These are phyloP conservation scores for Platanthera guangdongensis DNA, from an alignment of 106 monocot species.

Conservation along the genomic window DNA sequence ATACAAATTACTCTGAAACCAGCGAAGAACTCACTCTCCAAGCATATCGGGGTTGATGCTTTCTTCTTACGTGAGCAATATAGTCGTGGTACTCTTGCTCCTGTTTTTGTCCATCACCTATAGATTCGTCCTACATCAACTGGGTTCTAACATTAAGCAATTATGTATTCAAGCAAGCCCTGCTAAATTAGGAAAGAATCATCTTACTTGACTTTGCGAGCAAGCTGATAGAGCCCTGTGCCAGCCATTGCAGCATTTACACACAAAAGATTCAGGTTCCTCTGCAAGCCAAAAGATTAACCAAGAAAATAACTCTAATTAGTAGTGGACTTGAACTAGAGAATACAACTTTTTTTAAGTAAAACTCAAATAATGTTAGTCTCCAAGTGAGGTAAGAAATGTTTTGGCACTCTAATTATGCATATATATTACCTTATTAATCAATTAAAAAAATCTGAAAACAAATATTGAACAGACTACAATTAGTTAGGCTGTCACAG, in stretches of 20 bases:
- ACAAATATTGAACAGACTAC: background rate
- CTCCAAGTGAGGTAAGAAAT: background rate
- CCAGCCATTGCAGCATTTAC: constrained; percentile 71
- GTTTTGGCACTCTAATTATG: too few relatives aligned
- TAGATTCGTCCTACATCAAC: too few relatives aligned
- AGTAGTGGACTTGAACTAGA: background rate
- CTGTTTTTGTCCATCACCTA: too few relatives aligned
- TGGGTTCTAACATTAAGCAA: background rate
- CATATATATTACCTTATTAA: background rate
- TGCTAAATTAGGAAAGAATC: constrained; percentile 2
- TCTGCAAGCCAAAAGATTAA: constrained; percentile 33
- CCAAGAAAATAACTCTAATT: background rate
- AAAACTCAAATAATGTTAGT: background rate
- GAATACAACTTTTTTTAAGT: background rate
- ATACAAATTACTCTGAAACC: too few relatives aligned
- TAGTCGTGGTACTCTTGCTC: too few relatives aligned
- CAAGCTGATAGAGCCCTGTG: constrained; percentile 70
- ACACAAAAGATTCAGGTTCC: constrained; percentile 76
- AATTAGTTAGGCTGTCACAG: background rate
- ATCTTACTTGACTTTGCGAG: constrained; percentile 53
- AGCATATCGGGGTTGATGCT: too few relatives aligned
- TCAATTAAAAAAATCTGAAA: background rate
- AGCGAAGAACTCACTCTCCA: too few relatives aligned
- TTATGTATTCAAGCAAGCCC: background rate
- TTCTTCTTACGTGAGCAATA: too few relatives aligned